Evolutionary conservation across 164 flowering plant species (phyloP), one percentile per base, ranked within the genome.

Genomic region (Chimonanthus salicifolius): DNA sequence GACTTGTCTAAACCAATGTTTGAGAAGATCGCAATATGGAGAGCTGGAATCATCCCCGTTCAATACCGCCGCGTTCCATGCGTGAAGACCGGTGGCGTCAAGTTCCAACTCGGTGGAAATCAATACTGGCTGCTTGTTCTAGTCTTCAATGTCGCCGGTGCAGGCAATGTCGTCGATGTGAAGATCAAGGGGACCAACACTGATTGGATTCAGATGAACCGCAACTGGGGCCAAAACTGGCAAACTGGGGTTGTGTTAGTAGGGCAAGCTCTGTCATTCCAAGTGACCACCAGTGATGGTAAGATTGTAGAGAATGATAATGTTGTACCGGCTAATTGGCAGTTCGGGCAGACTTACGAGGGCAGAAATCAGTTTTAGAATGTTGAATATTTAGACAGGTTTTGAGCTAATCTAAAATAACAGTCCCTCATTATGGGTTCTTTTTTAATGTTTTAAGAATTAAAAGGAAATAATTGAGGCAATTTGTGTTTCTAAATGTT

Each of bases 211-310:
- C 75, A 58, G 43, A 81, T 81, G 83, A 49, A 13, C 1, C 58
- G 72, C 0, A 78, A 81, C 47, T 81, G 81, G 83, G 83, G 81
- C 7, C 75, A 78, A 48, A 71, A 67, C 7, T 80, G 82, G 82
- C 50, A 33, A 10, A 74, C 58, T 2, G 16, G 44, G 11, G 16
- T 11, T 0, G n/a, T 50, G 0, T 21, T 71, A 47, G n/a, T 18
- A 7, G 79, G 79, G 45, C 79, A 77, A 63, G 49, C 54, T 7
- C 54, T 76, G 68, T 76, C 78, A 43, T 76, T 76, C 49, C 75
- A 21, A 47, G 78, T 76, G 13, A 76, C 75, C 0, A 69, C 69
- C 1, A 62, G 62, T 5, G 79, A 69, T 71, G 51, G 72, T 5
- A 60, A 64, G 63, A 62, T 15, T 11, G 62, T 72, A 9, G 13